phyloP scores from a whole-genome alignment of 495 filamentous ascomycete genomes.

The Daldinia loculata region DNA sequence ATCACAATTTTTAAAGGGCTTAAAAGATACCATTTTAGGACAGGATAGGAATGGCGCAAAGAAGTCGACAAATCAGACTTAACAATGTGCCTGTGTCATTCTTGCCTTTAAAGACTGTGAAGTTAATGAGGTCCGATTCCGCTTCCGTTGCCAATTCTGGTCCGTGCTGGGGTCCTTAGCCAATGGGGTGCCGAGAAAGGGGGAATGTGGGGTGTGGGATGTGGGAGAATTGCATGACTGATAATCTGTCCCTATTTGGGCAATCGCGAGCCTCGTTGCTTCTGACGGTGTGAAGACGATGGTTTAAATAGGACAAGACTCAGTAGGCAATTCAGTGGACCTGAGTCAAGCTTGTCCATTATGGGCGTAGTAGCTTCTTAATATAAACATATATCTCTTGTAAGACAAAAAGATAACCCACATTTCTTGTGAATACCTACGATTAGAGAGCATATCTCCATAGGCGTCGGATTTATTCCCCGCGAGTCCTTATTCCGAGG shows the following conservation, averaged over 20 bases:
- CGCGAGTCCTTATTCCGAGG: neutral
- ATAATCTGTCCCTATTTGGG: neutral
- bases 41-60: too few species aligned
- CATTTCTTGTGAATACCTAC: neutral
- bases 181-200: neutral
- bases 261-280: neutral
- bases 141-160: too few species aligned
- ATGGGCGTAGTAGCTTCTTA: neutral
- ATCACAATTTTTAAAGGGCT: too few species aligned
- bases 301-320: neutral
- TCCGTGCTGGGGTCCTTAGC: too few species aligned
- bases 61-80: too few species aligned
- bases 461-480: neutral
- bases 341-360: neutral
- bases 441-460: neutral
- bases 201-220: conserved; percentile 12
- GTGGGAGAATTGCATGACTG: conserved; percentile 9
- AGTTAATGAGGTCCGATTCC: too few species aligned
- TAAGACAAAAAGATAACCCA: neutral
- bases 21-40: too few species aligned
- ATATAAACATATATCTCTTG: neutral
- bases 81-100: too few species aligned
- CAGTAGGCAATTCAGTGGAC: neutral
- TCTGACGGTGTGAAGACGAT: neutral
- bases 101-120: too few species aligned